Conservation (phyloP, 176 grass and related monocot genomes). For the Neostapfia colusana region DNA sequence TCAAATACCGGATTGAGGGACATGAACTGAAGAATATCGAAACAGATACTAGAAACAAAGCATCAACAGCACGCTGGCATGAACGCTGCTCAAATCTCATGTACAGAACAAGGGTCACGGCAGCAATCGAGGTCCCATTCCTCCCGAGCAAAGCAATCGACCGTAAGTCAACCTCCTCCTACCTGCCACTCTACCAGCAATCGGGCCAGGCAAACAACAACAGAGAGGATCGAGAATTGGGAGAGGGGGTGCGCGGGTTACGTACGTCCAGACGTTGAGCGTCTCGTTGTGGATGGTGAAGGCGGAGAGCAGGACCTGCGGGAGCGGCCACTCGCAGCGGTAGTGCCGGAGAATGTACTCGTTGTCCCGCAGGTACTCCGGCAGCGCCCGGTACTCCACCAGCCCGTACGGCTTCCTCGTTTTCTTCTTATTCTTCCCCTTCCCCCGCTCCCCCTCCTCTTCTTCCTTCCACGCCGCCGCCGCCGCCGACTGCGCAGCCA, state of each 20-base stretch:
- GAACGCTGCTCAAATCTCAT: background rate
- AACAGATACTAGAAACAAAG: background rate
- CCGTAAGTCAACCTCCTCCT: background rate
- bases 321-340: conserved; percentile 84
- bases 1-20: background rate
- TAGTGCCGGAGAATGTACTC: conserved; percentile 85
- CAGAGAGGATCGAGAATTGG: background rate
- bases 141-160: background rate
- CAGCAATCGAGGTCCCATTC: background rate
- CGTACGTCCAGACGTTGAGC: conserved; percentile 91
- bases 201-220: background rate
- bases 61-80: background rate
- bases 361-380: conserved; percentile 81
- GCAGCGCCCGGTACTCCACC: conserved; percentile 77
- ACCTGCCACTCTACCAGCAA: background rate
- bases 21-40: background rate
- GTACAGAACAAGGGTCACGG: background rate
- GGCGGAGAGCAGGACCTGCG: conserved; percentile 73
- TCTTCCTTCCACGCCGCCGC: background rate
- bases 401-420: conserved; percentile 51
- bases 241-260: background rate
- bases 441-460: background rate
- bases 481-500: conserved; percentile 3
- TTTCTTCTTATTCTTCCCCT: background rate
- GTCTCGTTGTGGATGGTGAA: conserved; percentile 98